Evolutionary conservation across 441 rosid genomes (phyloP), one percentile per base, ranked within the genome.

Genomic region (Hypseocharis bilobata): DNA sequence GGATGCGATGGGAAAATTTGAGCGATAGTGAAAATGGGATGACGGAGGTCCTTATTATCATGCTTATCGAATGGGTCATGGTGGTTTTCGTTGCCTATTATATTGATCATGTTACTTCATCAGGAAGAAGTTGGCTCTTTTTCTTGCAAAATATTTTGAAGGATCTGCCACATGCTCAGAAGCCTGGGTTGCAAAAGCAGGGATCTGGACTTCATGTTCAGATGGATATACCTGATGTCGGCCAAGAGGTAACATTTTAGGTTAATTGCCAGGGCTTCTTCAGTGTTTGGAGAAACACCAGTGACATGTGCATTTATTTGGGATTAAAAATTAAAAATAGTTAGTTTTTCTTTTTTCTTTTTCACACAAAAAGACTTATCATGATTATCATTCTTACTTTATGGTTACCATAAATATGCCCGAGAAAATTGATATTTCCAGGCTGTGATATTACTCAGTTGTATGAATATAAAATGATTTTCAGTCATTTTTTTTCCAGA

Each of bases 221-320:
- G 28, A 58, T 67, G 64, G 70, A 67, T 23, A 67, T 40, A 58
- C 44, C 70, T 19, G 70, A 67, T 17, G 13, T 67, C 49, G 14
- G 11, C 27, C 64, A 27, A 47, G 70, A 67, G 70, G 70, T 67
- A 67, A 57, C 26, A 6, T 6, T 26, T 20, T n/a, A 23, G 20
- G 42, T 11, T 30, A 19, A 19, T 38, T 38, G 14, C 45, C 11
- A 38, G 0, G 45, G 45, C 14, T 14, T 38, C 45, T 14, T 38
- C 14, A 38, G 10, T 38, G 1, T 38, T 13, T 7, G 2, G 45
- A 38, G 2, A 11, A 38, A 6, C 14, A 10, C 13, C 34, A 5
- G 22, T 2, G 38, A 17, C n/a, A n/a, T n/a, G n/a, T n/a, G n/a
- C n/a, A n/a, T n/a, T n/a, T n/a, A n/a, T n/a, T n/a, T n/a, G n/a